Percentiles rank a stretch among this genome's conserved stretches.
These are phyloP conservation scores for Monilinia aucupariae DNA, from an alignment of 2,329 filamentous ascomycete species.

Conservation along the genomic window DNA sequence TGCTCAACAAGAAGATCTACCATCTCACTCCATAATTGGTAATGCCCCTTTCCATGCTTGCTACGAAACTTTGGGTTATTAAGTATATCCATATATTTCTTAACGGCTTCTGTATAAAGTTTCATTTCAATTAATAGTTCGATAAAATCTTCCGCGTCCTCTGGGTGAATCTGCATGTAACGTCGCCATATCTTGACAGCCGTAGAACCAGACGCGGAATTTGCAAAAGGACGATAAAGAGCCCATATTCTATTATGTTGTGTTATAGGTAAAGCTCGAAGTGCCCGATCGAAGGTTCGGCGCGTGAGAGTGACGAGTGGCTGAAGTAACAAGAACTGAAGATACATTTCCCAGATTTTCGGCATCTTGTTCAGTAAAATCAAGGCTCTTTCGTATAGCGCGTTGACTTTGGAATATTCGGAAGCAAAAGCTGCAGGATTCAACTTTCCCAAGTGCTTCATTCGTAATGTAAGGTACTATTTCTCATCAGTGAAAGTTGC, in stretches of 20 bases:
- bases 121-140: conserved; percentile 76
- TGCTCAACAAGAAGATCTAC: conserved; percentile 89
- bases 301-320: conserved; percentile 85
- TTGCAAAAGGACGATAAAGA: conserved; percentile 84
- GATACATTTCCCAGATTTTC: conserved; percentile 95
- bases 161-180: conserved; percentile 96
- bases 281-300: conserved; percentile 82
- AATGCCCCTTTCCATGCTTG: conserved; percentile 89
- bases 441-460: conserved; percentile 72
- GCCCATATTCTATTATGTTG: conserved; percentile 96
- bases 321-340: conserved; percentile 83
- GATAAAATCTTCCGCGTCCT: conserved; percentile 92
- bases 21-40: conserved; percentile 97
- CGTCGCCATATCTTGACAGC: conserved; percentile 90
- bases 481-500: conserved; percentile 20
- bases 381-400: conserved; percentile 85
- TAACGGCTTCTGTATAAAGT: conserved; percentile 85
- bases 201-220: conserved; percentile 82
- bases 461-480: conserved; percentile 80
- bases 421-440: conserved; percentile 74
- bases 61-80: conserved; percentile 88
- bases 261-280: conserved; percentile 85
- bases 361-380: conserved; percentile 99
- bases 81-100: conserved; percentile 84
- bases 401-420: conserved; percentile 91